Conservation (phyloP, 202 grass and related monocot species). For the Panicum virgatum region DNA sequence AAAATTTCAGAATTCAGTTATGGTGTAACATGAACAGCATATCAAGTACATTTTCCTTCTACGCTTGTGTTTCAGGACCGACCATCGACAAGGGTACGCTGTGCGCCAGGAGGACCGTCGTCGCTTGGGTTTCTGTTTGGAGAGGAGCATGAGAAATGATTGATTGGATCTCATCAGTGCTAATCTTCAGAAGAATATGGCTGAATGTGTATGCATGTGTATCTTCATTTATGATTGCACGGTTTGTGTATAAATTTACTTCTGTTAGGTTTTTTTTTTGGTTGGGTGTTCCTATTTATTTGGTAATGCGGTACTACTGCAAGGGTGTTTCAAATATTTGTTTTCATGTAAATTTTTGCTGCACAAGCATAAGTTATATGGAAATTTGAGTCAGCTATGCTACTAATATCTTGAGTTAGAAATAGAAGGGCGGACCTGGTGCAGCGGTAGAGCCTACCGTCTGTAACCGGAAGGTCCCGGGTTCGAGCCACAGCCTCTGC, state of each 20-base stretch:
- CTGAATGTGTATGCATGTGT: background rate
- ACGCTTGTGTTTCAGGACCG: conserved; percentile 51
- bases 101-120: conserved; percentile 64
- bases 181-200: background rate
- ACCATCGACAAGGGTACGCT: conserved; percentile 75
- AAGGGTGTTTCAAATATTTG: background rate
- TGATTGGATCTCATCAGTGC: background rate
- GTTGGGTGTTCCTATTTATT: background rate
- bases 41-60: background rate
- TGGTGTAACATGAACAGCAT: conserved; percentile 1
- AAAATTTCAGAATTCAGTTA: background rate
- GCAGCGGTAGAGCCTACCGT: too few species aligned
- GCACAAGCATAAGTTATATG: conserved; percentile 8
- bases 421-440: too few species aligned
- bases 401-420: background rate
- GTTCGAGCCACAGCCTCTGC: too few species aligned
- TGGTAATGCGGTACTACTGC: background rate
- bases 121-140: conserved; percentile 72
- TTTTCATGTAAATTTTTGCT: conserved; percentile 19
- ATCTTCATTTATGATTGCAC: background rate
- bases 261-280: background rate
- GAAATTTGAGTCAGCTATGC: background rate
- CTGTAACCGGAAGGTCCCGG: too few species aligned
- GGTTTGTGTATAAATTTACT: background rate
- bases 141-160: conserved; percentile 35